These are phyloP conservation scores for Rhododendron ferrugineum DNA, from an alignment of 148 eudicot genomes.

Conservation along the genomic window DNA sequence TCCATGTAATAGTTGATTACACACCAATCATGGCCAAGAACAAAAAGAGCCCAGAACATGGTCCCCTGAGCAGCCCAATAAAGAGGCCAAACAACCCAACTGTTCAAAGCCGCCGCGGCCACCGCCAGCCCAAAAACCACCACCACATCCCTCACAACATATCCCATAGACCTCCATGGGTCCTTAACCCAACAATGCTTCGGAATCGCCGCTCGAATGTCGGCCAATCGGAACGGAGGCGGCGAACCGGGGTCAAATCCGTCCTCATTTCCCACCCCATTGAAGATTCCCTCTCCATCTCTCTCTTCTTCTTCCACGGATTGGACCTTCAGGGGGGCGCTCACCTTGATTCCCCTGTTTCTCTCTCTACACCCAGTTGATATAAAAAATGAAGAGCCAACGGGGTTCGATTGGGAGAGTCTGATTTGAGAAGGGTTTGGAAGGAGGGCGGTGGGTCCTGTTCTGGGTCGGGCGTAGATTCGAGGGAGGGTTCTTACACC, in stretches of 20 bases:
- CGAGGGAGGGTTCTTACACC: conserved; percentile 59
- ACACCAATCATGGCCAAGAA: conserved; percentile 59
- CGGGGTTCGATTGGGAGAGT: conserved; percentile 17
- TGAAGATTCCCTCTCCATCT: background rate
- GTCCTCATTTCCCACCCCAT: conserved; percentile 18
- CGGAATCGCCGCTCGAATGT: conserved; percentile 42
- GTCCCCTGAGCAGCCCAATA: conserved; percentile 56
- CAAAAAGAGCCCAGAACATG: conserved; percentile 55
- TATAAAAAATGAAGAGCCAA: conserved; percentile 16
- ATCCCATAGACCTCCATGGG: conserved; percentile 38
- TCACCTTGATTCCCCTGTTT: conserved; percentile 54
- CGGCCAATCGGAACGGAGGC: conserved; percentile 36
- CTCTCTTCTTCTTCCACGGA: conserved; percentile 23
- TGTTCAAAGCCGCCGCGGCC: conserved; percentile 28
- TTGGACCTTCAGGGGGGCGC: conserved; percentile 45
- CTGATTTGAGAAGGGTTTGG: conserved; percentile 28
- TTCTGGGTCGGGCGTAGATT: conserved; percentile 45
- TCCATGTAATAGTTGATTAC: background rate
- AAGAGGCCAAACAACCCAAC: conserved; percentile 44
- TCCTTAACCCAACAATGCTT: conserved; percentile 50
- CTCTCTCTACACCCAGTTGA: conserved; percentile 29
- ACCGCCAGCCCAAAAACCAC: conserved; percentile 31
- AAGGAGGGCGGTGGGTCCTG: conserved; percentile 14
- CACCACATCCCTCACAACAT: conserved; percentile 34
- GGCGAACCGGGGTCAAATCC: conserved; percentile 29